Percentiles rank a stretch among this genome's conserved stretches.
phyloP scores from a whole-genome alignment of 139 green algal genomes.

The Monoraphidium neglectum region DNA sequence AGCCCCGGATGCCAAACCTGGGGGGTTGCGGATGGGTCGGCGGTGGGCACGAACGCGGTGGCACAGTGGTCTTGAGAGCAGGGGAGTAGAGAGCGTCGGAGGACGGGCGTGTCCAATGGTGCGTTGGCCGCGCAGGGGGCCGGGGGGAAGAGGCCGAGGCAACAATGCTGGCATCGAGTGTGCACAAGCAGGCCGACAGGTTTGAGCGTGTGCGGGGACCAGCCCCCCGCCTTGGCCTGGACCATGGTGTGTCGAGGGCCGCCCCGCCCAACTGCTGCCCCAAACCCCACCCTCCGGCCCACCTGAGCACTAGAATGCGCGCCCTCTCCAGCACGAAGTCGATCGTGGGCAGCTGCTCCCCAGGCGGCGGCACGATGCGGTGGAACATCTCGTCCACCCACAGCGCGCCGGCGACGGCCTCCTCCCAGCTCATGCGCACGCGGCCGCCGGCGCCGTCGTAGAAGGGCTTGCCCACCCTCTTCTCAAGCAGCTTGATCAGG shows the following conservation, averaged over 20 bases:
- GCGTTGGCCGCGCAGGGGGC: too few species aligned
- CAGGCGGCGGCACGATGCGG: slow-evolving; percentile 50
- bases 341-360: slow-evolving; percentile 80
- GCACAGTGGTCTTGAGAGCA: not conserved
- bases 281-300: not conserved
- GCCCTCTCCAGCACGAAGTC: slow-evolving; percentile 93
- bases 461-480: slow-evolving; percentile 54
- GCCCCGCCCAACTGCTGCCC: not conserved
- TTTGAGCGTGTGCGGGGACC: too few species aligned
- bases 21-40: too few species aligned
- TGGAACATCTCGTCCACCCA: slow-evolving; percentile 88
- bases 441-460: not conserved
- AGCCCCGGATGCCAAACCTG: slow-evolving; percentile 87
- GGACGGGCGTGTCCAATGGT: too few species aligned
- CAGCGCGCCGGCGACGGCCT: slow-evolving; percentile 66
- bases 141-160: too few species aligned
- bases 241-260: too few species aligned
- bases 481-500: slow-evolving; percentile 88
- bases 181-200: too few species aligned
- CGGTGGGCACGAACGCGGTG: not conserved
- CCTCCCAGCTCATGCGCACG: slow-evolving; percentile 47
- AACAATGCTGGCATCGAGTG: too few species aligned
- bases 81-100: too few species aligned
- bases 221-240: too few species aligned
- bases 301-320: slow-evolving; percentile 72